Conservation (phyloP, 176 grass and related monocot species). For the Musa itinerans region DNA sequence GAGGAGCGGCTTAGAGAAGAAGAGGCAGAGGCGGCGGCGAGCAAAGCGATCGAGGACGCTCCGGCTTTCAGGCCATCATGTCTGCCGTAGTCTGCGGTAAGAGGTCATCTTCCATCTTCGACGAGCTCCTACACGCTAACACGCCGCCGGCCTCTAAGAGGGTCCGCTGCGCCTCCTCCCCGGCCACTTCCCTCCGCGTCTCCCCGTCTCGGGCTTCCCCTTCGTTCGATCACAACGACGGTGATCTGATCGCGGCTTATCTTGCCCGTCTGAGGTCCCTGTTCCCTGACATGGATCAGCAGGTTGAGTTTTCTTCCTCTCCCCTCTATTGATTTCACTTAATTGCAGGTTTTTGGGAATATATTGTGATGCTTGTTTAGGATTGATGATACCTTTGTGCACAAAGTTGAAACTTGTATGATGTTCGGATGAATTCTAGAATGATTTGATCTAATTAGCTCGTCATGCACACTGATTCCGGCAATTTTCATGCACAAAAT, state of each 20-base stretch:
- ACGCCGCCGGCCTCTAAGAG: slow-evolving; percentile 41
- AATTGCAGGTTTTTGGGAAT: too few relatives aligned
- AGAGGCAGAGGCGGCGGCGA: slow-evolving; percentile 19
- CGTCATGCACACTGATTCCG: too few relatives aligned
- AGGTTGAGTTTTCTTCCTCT: slow-evolving; percentile 4
- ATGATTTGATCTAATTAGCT: too few relatives aligned
- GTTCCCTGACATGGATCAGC: slow-evolving; percentile 19
- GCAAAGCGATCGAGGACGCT: slow-evolving; percentile 1
- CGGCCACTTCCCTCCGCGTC: slow-evolving; percentile 19
- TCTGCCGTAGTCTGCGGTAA: slow-evolving; percentile 34
- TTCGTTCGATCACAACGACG: slow-evolving; percentile 24
- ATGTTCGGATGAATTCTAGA: too few relatives aligned
- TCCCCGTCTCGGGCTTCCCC: slow-evolving; percentile 13
- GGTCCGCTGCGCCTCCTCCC: slow-evolving; percentile 28
- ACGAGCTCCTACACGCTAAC: slow-evolving; percentile 25
- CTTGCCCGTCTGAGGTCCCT: background rate
- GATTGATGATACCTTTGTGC: too few relatives aligned
- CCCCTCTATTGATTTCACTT: background rate
- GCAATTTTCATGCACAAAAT: too few relatives aligned
- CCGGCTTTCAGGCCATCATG: slow-evolving; percentile 17
- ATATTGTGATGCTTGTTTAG: too few relatives aligned
- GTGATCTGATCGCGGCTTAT: slow-evolving; percentile 12
- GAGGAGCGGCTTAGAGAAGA: slow-evolving; percentile 4
- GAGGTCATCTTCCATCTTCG: slow-evolving; percentile 32
- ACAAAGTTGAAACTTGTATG: too few relatives aligned